Conservation (phyloP, 768 basidiomycete species). For the Tephrocybe sp. region DNA sequence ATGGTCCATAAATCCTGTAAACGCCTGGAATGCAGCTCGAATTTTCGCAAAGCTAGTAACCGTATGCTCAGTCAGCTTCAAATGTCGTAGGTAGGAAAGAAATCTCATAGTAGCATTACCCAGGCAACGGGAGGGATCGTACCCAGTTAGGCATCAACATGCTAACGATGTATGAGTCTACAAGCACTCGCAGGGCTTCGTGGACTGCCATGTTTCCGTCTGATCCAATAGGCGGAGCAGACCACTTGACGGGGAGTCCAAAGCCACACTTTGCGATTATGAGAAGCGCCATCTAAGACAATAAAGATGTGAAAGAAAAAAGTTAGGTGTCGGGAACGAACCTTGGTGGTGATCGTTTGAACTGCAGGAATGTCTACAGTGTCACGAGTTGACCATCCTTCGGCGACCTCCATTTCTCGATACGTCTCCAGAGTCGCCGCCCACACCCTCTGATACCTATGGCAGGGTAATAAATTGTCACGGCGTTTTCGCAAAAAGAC, state of each 20-base stretch:
- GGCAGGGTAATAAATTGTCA: not conserved
- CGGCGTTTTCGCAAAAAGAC: not conserved
- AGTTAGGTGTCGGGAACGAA: not conserved
- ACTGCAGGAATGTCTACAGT: slow-evolving; percentile 16
- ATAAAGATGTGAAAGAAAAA: slow-evolving; percentile 16
- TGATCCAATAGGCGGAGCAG: slow-evolving; percentile 29
- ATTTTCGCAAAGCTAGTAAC: slow-evolving; percentile 26
- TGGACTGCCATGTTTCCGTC: slow-evolving; percentile 38
- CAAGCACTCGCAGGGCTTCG: slow-evolving; percentile 32
- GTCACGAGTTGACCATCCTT: slow-evolving; percentile 24
- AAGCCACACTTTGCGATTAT: slow-evolving; percentile 45
- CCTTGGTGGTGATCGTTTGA: slow-evolving; percentile 5
- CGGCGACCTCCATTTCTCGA: slow-evolving; percentile 27
- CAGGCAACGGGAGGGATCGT: slow-evolving; percentile 11
- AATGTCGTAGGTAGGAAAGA: not conserved
- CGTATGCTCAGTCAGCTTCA: too few relatives aligned
- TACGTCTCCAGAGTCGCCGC: slow-evolving; percentile 26
- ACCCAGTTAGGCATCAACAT: slow-evolving; percentile 8
- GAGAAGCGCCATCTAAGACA: slow-evolving; percentile 41
- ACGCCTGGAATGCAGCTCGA: slow-evolving; percentile 26
- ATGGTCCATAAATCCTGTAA: slow-evolving; percentile 35
- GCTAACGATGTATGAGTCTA: slow-evolving; percentile 22
- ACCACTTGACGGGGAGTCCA: slow-evolving; percentile 42
- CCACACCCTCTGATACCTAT: slow-evolving; percentile 35
- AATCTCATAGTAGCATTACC: not conserved